Percentiles rank a stretch among this genome's conserved stretches.
Evolutionary conservation across 371 early-diverging fungal species (phyloP).

Genomic region (Dinochytrium kinnereticum): DNA sequence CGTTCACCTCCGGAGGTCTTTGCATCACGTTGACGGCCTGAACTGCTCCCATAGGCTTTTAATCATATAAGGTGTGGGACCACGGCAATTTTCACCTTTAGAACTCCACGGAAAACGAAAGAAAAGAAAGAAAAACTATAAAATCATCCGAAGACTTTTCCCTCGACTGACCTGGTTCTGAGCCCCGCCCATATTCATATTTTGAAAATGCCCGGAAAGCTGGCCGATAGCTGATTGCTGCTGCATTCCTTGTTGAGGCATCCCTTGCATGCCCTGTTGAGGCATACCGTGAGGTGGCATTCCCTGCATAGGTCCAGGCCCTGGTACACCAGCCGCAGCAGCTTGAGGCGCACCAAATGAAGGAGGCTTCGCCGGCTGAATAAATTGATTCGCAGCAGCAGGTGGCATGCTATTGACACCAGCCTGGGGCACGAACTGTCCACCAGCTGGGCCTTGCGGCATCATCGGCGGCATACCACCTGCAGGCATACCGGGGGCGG

Average conservation of each 20-base stretch:
- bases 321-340: neutral
- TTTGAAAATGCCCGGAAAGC: constrained; percentile 15
- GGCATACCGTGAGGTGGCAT: neutral
- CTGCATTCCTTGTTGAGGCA: neutral
- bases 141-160: too few species aligned
- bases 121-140: too few species aligned
- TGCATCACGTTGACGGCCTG: constrained; percentile 36
- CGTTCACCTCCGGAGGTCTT: constrained; percentile 20
- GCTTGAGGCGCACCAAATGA: constrained; percentile 21
- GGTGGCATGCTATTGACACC: neutral
- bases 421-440: neutral
- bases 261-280: neutral
- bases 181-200: constrained; percentile 11
- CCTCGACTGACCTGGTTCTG: neutral
- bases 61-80: too few species aligned
- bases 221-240: neutral
- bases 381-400: constrained; percentile 16
- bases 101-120: too few species aligned
- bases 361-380: constrained; percentile 29
- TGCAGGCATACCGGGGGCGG: neutral
- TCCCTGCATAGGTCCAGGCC: neutral
- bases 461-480: neutral
- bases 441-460: neutral
- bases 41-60: neutral
- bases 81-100: too few species aligned